Percentiles rank a stretch among this genome's conserved stretches.
Conservation (phyloP, 345 rosid genomes). For the Citrus glauca region DNA sequence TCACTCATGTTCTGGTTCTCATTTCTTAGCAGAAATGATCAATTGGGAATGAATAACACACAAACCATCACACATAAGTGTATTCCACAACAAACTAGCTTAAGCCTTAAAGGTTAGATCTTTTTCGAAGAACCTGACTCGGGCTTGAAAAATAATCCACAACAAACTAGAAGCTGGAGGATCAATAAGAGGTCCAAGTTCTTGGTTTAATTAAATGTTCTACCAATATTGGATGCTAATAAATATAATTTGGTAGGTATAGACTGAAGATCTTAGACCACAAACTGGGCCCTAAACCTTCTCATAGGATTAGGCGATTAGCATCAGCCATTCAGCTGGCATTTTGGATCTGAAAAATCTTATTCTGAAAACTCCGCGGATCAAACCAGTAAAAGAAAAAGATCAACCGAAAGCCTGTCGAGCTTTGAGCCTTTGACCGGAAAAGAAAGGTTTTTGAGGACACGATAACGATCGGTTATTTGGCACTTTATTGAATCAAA, state of each 20-base stretch:
- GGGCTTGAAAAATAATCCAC: conserved; percentile 6
- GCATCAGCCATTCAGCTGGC: not conserved
- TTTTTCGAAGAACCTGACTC: not conserved
- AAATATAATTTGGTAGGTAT: not conserved
- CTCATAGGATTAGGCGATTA: not conserved
- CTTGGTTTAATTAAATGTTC: not conserved
- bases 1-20: not conserved
- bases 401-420: not conserved
- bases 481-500: not conserved
- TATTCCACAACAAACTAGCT: not conserved
- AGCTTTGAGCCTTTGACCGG: not conserved
- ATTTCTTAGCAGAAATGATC: not conserved
- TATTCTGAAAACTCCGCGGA: not conserved
- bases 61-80: not conserved
- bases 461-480: not conserved
- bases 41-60: not conserved
- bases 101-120: not conserved
- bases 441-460: not conserved
- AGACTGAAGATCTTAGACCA: not conserved
- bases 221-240: not conserved
- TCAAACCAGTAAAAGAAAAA: not conserved
- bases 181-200: conserved; percentile 8
- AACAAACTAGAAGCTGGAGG: not conserved
- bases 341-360: not conserved
- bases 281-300: conserved; percentile 7